Percentiles rank a stretch among this genome's conserved stretches.
Evolutionary conservation across 2,329 filamentous ascomycete genomes (phyloP).

Genomic region (Penicillium italicum): DNA sequence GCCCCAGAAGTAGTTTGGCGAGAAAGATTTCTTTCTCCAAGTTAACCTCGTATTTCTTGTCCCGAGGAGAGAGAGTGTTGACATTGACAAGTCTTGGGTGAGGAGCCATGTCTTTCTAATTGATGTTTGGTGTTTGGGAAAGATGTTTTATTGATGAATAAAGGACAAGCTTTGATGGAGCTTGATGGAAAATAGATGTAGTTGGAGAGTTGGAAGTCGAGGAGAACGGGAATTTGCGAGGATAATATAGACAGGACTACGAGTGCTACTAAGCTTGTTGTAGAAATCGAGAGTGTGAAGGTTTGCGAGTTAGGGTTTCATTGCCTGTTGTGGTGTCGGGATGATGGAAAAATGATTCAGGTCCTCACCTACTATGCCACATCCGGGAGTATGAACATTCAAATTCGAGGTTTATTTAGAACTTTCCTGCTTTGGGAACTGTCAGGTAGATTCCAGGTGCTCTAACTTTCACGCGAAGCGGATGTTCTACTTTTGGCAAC

Average conservation of each 20-base stretch:
- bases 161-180: neutral
- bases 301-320: neutral
- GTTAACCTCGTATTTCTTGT: neutral
- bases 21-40: neutral
- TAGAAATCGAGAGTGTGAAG: neutral
- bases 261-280: neutral
- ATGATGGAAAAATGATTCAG: neutral
- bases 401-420: neutral
- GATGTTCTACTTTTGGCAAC: neutral
- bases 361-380: neutral
- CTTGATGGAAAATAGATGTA: neutral
- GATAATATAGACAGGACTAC: neutral
- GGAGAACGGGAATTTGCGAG: neutral
- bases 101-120: slow-evolving; percentile 3
- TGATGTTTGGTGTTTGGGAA: neutral
- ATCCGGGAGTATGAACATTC: neutral
- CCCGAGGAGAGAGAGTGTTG: neutral
- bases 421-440: neutral
- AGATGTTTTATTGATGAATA: neutral
- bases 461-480: neutral
- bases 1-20: neutral
- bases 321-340: neutral
- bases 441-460: neutral
- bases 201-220: neutral
- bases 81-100: neutral